A percentile compares a stretch with the other conserved stretches of the same genome.
These are phyloP conservation scores for Reutealis trisperma DNA, from an alignment of 345 rosid genomes.

Conservation along the genomic window DNA sequence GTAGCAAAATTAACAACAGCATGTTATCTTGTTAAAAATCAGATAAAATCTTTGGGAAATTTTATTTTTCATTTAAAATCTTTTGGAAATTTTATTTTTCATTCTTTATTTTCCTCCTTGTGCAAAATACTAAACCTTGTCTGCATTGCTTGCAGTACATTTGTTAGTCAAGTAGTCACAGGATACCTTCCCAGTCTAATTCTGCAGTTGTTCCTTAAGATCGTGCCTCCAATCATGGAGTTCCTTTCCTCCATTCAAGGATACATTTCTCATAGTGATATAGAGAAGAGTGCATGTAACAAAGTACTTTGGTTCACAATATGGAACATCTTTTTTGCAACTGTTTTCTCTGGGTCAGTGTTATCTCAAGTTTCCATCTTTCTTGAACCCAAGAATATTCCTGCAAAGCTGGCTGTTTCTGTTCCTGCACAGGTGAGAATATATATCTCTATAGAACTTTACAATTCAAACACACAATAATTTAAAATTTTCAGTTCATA, in stretches of 20 bases:
- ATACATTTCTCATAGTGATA: conserved; percentile 74
- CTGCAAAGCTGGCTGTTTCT: conserved; percentile 68
- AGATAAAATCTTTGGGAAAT: not conserved
- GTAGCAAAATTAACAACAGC: not conserved
- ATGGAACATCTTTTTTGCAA: conserved; percentile 94
- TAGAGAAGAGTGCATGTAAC: conserved; percentile 88
- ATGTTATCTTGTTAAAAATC: not conserved
- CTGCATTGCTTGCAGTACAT: conserved; percentile 59
- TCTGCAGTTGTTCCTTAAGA: conserved; percentile 73
- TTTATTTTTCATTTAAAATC: not conserved
- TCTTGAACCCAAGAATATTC: conserved; percentile 75
- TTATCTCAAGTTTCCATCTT: conserved; percentile 59
- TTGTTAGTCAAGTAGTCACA: conserved; percentile 70
- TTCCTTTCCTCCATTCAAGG: conserved; percentile 95
- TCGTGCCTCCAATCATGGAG: conserved; percentile 88
- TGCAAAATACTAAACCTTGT: conserved; percentile 19
- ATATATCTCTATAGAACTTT: not conserved
- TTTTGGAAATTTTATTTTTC: not conserved
- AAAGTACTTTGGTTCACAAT: conserved; percentile 94
- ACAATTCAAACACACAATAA: too few species aligned
- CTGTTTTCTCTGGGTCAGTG: conserved; percentile 86
- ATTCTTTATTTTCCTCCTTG: not conserved
- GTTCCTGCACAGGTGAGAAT: conserved; percentile 90
- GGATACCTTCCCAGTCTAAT: conserved; percentile 97
- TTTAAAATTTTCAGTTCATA: too few species aligned